Evolutionary conservation across 352 stramenopile species (phyloP).

Genomic region (Phytopythium montanum): DNA sequence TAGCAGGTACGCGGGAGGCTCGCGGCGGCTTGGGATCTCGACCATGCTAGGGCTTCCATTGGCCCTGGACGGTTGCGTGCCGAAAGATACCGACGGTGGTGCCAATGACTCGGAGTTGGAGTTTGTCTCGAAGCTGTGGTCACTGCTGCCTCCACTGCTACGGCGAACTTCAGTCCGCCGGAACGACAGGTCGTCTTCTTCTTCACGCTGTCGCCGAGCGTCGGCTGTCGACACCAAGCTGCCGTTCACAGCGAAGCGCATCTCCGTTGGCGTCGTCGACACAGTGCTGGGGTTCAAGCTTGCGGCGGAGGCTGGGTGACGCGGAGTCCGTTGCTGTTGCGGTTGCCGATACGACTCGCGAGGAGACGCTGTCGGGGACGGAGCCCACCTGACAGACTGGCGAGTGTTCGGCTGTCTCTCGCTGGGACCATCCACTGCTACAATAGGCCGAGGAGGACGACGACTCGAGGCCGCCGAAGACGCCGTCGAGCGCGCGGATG

Average conservation of each 20-base stretch:
- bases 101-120: not conserved
- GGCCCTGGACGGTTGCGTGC: not conserved
- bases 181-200: slow-evolving; percentile 12
- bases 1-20: slow-evolving; percentile 1
- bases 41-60: not conserved
- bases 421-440: not conserved
- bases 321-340: not conserved
- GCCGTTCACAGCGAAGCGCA: slow-evolving; percentile 15
- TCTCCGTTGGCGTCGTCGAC: slow-evolving; percentile 11
- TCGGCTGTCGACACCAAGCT: slow-evolving; percentile 13
- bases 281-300: slow-evolving; percentile 6
- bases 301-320: not conserved
- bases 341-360: slow-evolving; percentile 1
- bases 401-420: not conserved
- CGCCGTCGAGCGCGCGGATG: not conserved
- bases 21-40: not conserved
- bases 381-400: slow-evolving; percentile 4
- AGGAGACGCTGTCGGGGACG: not conserved
- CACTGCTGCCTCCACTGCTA: slow-evolving; percentile 1
- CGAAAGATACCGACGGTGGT: not conserved
- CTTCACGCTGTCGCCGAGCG: slow-evolving; percentile 6
- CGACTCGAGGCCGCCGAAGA: not conserved
- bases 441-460: slow-evolving; percentile 1
- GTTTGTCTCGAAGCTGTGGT: not conserved
- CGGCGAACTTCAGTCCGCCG: not conserved